A percentile compares a stretch with the other conserved stretches of the same genome.
phyloP scores from a whole-genome alignment of 192 early-diverging fungal genomes.

The Chytriomyces hyalinus region DNA sequence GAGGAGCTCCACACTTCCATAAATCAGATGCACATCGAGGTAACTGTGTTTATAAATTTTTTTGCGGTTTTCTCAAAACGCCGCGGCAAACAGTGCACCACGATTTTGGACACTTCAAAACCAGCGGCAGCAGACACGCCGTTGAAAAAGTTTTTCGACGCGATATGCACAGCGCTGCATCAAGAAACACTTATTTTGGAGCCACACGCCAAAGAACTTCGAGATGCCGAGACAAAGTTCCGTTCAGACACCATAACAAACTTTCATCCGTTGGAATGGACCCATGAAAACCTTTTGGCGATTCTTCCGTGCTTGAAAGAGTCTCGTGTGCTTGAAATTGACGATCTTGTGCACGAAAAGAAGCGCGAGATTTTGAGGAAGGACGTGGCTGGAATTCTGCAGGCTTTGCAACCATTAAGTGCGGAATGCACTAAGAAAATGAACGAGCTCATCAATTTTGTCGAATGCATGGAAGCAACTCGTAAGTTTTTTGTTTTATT shows the following conservation, averaged over 20 bases:
- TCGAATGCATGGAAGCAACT: conserved; percentile 9
- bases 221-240: not conserved
- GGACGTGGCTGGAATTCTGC: not conserved
- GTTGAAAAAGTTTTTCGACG: not conserved
- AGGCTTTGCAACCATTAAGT: not conserved
- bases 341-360: conserved; percentile 18
- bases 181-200: not conserved
- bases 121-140: not conserved
- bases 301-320: not conserved
- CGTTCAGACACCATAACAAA: not conserved
- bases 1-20: conserved; percentile 6
- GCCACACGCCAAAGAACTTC: not conserved
- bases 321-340: not conserved
- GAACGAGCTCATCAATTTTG: conserved; percentile 7
- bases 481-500: not conserved
- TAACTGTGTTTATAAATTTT: not conserved
- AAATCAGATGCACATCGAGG: not conserved
- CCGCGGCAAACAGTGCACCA: not conserved
- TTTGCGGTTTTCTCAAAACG: not conserved
- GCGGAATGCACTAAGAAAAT: not conserved
- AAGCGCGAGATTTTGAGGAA: not conserved
- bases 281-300: not conserved
- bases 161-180: conserved; percentile 12
- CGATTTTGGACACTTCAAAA: not conserved
- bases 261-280: conserved; percentile 19